phyloP scores from a whole-genome alignment of 768 basidiomycete genomes.

The Leucocoprinus sp. region DNA sequence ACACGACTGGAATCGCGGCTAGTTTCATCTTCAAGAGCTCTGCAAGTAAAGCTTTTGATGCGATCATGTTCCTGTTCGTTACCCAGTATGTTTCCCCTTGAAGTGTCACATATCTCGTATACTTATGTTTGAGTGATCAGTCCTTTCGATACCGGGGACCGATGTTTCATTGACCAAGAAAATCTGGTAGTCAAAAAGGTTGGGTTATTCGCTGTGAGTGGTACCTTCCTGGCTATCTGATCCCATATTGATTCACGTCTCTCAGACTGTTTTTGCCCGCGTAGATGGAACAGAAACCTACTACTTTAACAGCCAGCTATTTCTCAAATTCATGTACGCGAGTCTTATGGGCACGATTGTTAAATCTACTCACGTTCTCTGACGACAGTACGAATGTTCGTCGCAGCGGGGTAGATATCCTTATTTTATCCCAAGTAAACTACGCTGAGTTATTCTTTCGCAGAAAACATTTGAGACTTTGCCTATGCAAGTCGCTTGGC shows the following conservation, averaged over 20 bases:
- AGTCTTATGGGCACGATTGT: not conserved
- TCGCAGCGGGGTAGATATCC: constrained; percentile 49
- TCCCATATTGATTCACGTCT: not conserved
- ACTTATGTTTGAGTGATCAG: constrained; percentile 25
- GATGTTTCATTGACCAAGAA: constrained; percentile 68
- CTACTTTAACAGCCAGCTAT: constrained; percentile 74
- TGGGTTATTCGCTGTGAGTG: constrained; percentile 61
- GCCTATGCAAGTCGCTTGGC: constrained; percentile 70
- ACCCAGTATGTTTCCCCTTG: constrained; percentile 52
- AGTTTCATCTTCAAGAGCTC: constrained; percentile 78
- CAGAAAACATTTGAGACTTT: constrained; percentile 63
- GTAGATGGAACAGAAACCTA: constrained; percentile 73
- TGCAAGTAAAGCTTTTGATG: constrained; percentile 66
- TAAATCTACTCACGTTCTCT: constrained; percentile 1
- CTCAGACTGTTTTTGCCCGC: constrained; percentile 60
- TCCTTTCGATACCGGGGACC: constrained; percentile 76
- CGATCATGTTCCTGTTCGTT: constrained; percentile 77
- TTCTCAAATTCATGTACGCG: constrained; percentile 64
- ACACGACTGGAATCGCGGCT: constrained; percentile 62
- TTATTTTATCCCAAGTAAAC: not conserved
- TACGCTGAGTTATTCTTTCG: constrained; percentile 9
- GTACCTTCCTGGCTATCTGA: not conserved
- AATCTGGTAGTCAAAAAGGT: constrained; percentile 74
- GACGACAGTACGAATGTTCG: constrained; percentile 55
- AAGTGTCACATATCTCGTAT: not conserved